Evolutionary conservation across 257 asterid genomes (phyloP), one percentile per base, ranked within the genome.

Genomic region (Lycium barbarum): DNA sequence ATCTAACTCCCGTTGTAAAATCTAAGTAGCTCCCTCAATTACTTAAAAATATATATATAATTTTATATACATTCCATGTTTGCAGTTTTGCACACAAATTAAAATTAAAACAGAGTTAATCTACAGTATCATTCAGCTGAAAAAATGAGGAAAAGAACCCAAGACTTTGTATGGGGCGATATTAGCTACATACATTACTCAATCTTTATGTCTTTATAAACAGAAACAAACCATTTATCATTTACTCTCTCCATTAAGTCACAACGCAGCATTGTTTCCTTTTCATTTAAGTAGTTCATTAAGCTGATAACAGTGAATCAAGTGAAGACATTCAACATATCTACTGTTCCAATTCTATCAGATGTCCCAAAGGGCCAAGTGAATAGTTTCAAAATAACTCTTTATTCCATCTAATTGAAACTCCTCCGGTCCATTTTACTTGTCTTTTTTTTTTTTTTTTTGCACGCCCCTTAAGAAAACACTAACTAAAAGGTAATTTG

Each of bases 361-460:
- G 6, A 76, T 51, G 55, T 18, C 55, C 55, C 35, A 2, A 71
- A 3, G 2, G 38, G 22, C 7, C 20, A 74, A 51, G n/a, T 51
- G 47, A 51, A 76, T 76, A 51, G n/a, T 76, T 76, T 38, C 82
- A 76, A 76, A 3, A 76, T 51, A 26, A 51, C 78, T 70, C 78
- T 38, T 70, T 70, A 70, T 70, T 7, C 54, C 33, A 38, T 70
- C 20, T 45, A 26, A 70, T 40, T 70, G 14, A 70, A 70, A 70
- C 5, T 36, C 33, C 33, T 26, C 33, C 33, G 33, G 33, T 26
- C 33, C 33, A 26, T 26, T 26, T 26, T 26, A 26, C 33, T 26
- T 26, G 33, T 26, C 33, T 26, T 1, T 26, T 26, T 26, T 26
- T 26, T 26, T 26, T 26, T 26, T 26, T 26, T 26, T 26, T 26